A percentile compares a stretch with the other conserved stretches of the same genome.
Conservation (phyloP, 106 monocot genomes). For the Dioscorea dumetorum region DNA sequence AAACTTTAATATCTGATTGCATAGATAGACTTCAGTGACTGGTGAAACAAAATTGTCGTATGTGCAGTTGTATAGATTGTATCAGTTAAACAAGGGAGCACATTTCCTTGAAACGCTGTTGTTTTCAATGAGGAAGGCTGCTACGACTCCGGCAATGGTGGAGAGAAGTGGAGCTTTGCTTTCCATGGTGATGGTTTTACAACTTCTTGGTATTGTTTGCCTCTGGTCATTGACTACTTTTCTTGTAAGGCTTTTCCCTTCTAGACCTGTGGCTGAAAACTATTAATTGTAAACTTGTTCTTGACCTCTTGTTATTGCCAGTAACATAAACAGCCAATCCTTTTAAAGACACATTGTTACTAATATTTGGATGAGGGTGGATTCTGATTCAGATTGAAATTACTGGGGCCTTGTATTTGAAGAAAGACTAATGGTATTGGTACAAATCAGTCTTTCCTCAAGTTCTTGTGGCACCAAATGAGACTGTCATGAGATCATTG, state of each 20-base stretch:
- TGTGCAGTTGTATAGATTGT: conserved; percentile 62
- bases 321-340: no score
- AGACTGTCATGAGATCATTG: no score
- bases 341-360: no score
- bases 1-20: neutral
- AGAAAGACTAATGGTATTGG: no score
- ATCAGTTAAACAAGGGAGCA: conserved; percentile 62
- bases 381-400: no score
- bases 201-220: conserved; percentile 53
- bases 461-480: no score
- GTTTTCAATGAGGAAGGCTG: conserved; percentile 31
- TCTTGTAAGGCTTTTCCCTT: conserved; percentile 66
- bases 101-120: conserved; percentile 56
- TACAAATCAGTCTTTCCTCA: no score
- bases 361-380: no score
- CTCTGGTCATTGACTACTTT: conserved; percentile 68
- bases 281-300: conserved; percentile 17
- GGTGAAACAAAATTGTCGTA: neutral
- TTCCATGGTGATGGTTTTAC: conserved; percentile 46
- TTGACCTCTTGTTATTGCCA: no score
- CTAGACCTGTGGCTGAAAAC: conserved; percentile 63
- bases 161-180: conserved; percentile 37
- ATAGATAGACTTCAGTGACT: no score
- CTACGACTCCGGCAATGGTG: conserved; percentile 19
- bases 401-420: no score